Evolutionary conservation across 1,284 basidiomycete genomes (phyloP).

Genomic region (Exobasidium rhododendri): DNA sequence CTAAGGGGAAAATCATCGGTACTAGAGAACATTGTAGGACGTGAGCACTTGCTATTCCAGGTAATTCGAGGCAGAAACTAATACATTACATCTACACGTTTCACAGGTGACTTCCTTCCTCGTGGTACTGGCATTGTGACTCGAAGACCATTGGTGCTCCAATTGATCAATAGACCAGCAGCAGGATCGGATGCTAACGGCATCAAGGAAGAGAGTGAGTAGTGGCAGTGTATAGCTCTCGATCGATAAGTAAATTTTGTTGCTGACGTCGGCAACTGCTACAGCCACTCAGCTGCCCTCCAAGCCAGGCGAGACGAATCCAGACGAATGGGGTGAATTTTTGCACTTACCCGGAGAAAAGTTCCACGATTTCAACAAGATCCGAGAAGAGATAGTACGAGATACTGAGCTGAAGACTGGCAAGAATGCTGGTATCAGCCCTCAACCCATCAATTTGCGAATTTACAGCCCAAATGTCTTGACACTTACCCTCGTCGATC

Average conservation of each 20-base stretch:
- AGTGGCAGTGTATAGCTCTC: neutral
- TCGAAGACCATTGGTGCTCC: slow-evolving; percentile 84
- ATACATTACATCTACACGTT: too few relatives aligned
- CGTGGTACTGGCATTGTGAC: slow-evolving; percentile 94
- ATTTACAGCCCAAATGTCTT: slow-evolving; percentile 95
- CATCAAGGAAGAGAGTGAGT: slow-evolving; percentile 8
- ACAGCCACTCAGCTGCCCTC: slow-evolving; percentile 42
- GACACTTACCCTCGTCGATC: slow-evolving; percentile 91
- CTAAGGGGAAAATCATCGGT: slow-evolving; percentile 59
- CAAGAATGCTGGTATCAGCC: slow-evolving; percentile 80
- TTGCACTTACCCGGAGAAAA: slow-evolving; percentile 85
- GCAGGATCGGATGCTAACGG: slow-evolving; percentile 6
- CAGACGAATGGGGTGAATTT: slow-evolving; percentile 99
- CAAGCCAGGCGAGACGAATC: slow-evolving; percentile 63
- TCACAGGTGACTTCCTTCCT: slow-evolving; percentile 70
- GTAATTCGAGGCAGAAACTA: neutral
- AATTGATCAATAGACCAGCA: slow-evolving; percentile 78
- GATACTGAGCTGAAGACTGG: slow-evolving; percentile 98
- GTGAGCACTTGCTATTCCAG: slow-evolving; percentile 61
- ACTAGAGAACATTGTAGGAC: slow-evolving; percentile 85
- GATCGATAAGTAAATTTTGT: neutral
- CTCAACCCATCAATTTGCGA: slow-evolving; percentile 91
- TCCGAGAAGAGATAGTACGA: slow-evolving; percentile 88
- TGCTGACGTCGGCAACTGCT: too few relatives aligned
- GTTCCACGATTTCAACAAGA: slow-evolving; percentile 95